Evolutionary conservation across 176 grass and related monocot species (phyloP), one percentile per base, ranked within the genome.

Genomic region (Carex littledalei): DNA sequence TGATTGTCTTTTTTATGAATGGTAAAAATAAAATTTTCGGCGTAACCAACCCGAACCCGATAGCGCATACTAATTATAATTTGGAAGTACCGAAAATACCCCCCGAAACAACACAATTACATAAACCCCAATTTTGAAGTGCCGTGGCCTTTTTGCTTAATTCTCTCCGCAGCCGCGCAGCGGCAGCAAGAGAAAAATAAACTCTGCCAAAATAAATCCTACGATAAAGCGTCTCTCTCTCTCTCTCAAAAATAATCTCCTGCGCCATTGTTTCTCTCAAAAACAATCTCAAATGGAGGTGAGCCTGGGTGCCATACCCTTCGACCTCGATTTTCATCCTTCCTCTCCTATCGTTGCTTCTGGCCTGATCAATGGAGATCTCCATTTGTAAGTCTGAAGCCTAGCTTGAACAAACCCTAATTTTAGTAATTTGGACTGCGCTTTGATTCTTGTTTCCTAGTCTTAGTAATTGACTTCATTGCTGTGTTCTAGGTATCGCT

Each of bases 281-380:
- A 39, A 39, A 39, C 6, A 57, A 81, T 32, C 89, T 82, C 47
- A 66, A 65, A 99, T 95, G 96, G 93, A 99, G 87, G 91, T 84
- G 61, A 86, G 86, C 84, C 87, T 92, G 60, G 92, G 87, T 62
- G 92, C 92, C 70, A 90, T 85, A 61, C 87, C 92, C 67, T 97
- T 99, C 86, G 96, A 99, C 87, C 85, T 99, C 34, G 85, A 86
- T 39, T 99, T 99, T 84, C 93, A 99, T 79, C 91, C 93, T 74
- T 90, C 88, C 11, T 83, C 93, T 29, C 81, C 93, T 4, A 85
- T 99, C 55, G 91, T 99, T 6, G 91, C 87, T 16, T 84, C 91
- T 35, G 94, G 80, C 21, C 96, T 99, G 4, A 94, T 99, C 80
- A 95, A 71, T 35, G 96, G 96, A 20, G 90, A 94, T 73, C 88